phyloP scores from a whole-genome alignment of 176 grass and related monocot genomes.

The Triticum turgidum region DNA sequence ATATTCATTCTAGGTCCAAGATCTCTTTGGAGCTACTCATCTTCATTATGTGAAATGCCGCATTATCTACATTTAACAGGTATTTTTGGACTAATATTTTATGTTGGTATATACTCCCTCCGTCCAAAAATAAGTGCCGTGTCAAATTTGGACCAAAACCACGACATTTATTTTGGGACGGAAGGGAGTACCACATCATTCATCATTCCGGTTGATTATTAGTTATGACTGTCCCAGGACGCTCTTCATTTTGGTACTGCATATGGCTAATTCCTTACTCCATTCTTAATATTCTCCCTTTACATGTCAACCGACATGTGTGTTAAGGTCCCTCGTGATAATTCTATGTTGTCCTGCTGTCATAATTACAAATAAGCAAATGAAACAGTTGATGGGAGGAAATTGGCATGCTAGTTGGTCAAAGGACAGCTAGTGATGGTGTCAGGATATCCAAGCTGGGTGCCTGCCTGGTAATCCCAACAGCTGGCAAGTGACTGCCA shows the following conservation, averaged over 20 bases:
- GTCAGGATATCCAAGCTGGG: conserved; percentile 32
- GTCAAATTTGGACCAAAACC: too few species aligned
- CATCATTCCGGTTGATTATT: not conserved
- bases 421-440: conserved; percentile 35
- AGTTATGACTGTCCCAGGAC: conserved; percentile 13
- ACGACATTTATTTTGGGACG: too few species aligned
- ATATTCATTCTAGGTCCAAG: not conserved
- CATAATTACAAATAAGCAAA: conserved; percentile 32
- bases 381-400: conserved; percentile 19
- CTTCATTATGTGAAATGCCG: not conserved
- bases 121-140: too few species aligned
- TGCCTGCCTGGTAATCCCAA: conserved; percentile 28
- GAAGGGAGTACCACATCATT: not conserved
- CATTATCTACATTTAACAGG: not conserved
- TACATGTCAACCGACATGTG: conserved; percentile 14
- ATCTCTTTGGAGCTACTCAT: not conserved
- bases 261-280: not conserved
- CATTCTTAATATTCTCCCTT: conserved; percentile 19
- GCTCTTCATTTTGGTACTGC: conserved; percentile 28
- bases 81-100: not conserved
- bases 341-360: conserved; percentile 28
- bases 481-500: conserved; percentile 24
- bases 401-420: conserved; percentile 35
- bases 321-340: not conserved
- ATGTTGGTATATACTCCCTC: too few species aligned